Base-by-base conservation (phyloP, 2,329 filamentous ascomycete species). In the Ceratocystis alfenasii region DNA sequence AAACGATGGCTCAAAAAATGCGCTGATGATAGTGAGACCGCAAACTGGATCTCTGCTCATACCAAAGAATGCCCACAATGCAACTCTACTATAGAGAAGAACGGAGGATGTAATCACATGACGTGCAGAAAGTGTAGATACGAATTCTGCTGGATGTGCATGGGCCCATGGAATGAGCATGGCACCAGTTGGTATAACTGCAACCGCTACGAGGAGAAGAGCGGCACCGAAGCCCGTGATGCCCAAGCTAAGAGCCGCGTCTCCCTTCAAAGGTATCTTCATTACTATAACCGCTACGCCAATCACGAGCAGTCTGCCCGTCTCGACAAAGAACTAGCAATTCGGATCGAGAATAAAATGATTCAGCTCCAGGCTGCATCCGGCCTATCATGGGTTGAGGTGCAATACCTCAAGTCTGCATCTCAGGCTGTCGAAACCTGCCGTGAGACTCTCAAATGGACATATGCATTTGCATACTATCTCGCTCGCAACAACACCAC, bases 131-230 rank as follows among this genome's bases (percentile, higher is more conserved):
- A 96, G 75, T 96, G 92, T 78, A 90, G 91, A 72, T 87, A 96
- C 73, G 92, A 96, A 73, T 96, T 99, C 73, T 99, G 94, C 78
- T 99, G 94, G 94, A 97, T 99, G 89, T 99, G 94, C 73, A 99
- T 99, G 94, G 94, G 94, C 0, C 80, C 96, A 0, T 99, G 94
- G 94, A 95, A 91, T 0, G 94, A 99, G 76, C 94, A 99, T 74
- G 94, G 94, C 69, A 99, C 93, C 2, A 96, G 90, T 76, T 99
- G 94, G 94, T 99, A 99, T 80, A 99, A 96, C 76, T 99, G 94
- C 81, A 99, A 96, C 74, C 83, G 94, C 7, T 99, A 88, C 72
- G 94, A 99, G 73, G 94, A 97, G 78, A 96, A 94, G 81, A 95
- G 90, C 70, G 94, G 94, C 1, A 81, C 85, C 0, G 92, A 96